Base-by-base conservation (phyloP, 2,329 filamentous ascomycete genomes). In the Fusarium sp. region DNA sequence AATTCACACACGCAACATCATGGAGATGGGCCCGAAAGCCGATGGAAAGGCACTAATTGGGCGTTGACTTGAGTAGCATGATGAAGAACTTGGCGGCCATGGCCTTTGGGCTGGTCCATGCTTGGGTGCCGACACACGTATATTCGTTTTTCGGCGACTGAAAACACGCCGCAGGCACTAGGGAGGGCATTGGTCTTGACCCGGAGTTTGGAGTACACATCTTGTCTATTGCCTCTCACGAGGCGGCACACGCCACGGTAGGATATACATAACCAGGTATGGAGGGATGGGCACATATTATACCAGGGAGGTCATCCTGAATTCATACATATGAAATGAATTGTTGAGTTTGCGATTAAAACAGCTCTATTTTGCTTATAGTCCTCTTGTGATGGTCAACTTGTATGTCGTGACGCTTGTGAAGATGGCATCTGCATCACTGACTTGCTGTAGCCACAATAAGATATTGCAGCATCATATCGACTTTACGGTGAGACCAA, bases 141-240 rank as follows among this genome's bases (percentile, higher is more conserved):
- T 43, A 43, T 66, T 63, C 64, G n/a, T 73, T 66, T 71, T 32
- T 41, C 25, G 34, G 56, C 39, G 68, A 64, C 66, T 57, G 70
- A 64, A 57, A 68, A 72, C 52, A 64, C 45, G 65, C 62, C 54
- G 66, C 66, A 64, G 65, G 66, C 73, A 70, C 68, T 35, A 25
- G 62, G 64, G 41, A 63, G 62, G 45, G 35, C 67, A 60, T 68
- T 64, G 58, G 64, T 67, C 62, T 68, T 59, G 61, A 64, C 54
- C 41, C 30, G 77, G 74, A 74, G 77, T 78, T 78, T 66, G 69
- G 72, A 62, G 35, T 63, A 52, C 16, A 18, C n/a, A 43, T 68
- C 56, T 71, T 69, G 66, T 64, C 57, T 66, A 71, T 52, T 48
- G 64, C 62, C 57, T 66, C 62, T 43, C 58, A 56, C 52, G 67